Evolutionary conservation across 768 basidiomycete species (phyloP).

Genomic region (Postia placenta): DNA sequence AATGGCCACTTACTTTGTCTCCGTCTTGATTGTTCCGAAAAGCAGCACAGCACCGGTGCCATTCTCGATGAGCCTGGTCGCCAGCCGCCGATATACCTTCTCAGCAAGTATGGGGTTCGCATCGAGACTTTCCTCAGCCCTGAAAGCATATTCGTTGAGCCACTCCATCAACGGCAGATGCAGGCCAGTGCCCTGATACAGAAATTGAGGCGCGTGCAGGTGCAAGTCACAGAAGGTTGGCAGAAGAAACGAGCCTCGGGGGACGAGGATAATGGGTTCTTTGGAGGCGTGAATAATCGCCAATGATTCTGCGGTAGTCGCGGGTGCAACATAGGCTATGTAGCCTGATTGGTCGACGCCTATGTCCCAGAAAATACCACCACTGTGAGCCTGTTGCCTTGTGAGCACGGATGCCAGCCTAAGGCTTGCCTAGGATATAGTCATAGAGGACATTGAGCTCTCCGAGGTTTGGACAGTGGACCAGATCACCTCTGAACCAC

Average conservation of each 20-base stretch:
- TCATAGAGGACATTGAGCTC: constrained; percentile 50
- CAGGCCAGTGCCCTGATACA: constrained; percentile 83
- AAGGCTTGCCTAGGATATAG: constrained; percentile 43
- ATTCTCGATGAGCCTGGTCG: constrained; percentile 54
- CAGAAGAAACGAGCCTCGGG: constrained; percentile 57
- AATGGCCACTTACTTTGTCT: constrained; percentile 61
- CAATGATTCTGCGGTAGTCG: constrained; percentile 29
- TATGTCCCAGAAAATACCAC: constrained; percentile 10
- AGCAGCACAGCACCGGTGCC: constrained; percentile 76
- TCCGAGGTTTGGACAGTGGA: constrained; percentile 50
- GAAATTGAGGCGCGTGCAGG: constrained; percentile 83
- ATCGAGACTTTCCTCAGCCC: constrained; percentile 75
- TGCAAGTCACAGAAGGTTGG: constrained; percentile 82
- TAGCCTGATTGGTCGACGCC: constrained; percentile 35
- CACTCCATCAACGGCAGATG: constrained; percentile 83
- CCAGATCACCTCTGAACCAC: constrained; percentile 46
- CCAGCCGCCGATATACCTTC: constrained; percentile 63
- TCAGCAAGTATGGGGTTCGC: constrained; percentile 50
- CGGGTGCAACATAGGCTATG: constrained; percentile 44
- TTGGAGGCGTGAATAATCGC: constrained; percentile 21
- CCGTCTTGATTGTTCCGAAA: constrained; percentile 79
- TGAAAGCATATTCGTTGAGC: constrained; percentile 78
- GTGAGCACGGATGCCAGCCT: neutral
- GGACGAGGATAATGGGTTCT: constrained; percentile 27
- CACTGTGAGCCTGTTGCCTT: neutral